Conservation (phyloP, 345 rosid genomes). For the Salix suchowensis region DNA sequence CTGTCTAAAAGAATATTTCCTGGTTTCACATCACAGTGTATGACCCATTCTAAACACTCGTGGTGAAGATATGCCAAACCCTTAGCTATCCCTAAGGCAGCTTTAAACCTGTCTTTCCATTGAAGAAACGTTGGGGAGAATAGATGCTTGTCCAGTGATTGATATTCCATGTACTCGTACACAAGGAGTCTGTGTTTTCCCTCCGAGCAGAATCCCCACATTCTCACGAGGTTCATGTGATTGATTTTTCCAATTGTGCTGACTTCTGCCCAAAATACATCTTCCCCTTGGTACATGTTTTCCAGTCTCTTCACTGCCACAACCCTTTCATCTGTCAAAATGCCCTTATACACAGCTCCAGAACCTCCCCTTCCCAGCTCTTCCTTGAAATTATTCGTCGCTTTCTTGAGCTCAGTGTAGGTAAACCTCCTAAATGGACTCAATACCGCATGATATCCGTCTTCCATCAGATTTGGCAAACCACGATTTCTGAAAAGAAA, state of each 20-base stretch:
- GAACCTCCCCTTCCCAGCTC: slow-evolving; percentile 12
- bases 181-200: slow-evolving; percentile 7
- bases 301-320: neutral
- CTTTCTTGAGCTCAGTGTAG: slow-evolving; percentile 7
- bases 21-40: slow-evolving; percentile 17
- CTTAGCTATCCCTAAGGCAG: neutral
- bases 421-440: slow-evolving; percentile 2
- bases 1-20: slow-evolving; percentile 7
- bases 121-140: neutral
- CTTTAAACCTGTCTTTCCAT: neutral
- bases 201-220: slow-evolving; percentile 14
- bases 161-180: neutral
- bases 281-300: neutral
- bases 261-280: neutral
- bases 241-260: slow-evolving; percentile 5
- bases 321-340: neutral
- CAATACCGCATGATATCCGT: neutral
- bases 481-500: slow-evolving; percentile 16
- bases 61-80: slow-evolving; percentile 15
- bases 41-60: slow-evolving; percentile 16
- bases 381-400: slow-evolving; percentile 7
- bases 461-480: neutral
- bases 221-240: slow-evolving; percentile 6
- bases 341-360: slow-evolving; percentile 13
- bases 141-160: neutral